Evolutionary conservation across 208 protist species (phyloP), one percentile per base, ranked within the genome.

Genomic region (Leishmania martiniquensis): DNA sequence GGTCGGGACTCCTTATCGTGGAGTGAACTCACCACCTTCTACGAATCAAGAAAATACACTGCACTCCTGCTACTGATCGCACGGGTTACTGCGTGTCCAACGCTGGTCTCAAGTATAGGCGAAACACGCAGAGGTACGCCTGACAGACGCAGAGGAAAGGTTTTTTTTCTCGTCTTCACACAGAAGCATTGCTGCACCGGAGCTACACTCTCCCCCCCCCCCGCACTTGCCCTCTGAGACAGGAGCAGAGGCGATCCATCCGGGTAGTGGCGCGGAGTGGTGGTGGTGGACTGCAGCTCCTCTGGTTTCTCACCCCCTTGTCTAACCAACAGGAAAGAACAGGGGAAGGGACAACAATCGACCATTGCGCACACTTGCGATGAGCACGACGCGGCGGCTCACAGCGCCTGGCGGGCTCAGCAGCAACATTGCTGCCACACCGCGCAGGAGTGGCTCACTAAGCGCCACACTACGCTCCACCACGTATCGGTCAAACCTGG

Each of bases 381-480:
- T 77, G 78, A 76, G 52, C 54, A 39, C 78, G 1, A 29, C 42
- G 0, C 78, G 52, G 20, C 63, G 44, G 6, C 20, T 45, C 17
- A 29, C 63, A 20, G 63, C n/a, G 17, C 52, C 70, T 9, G 47
- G 37, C 39, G 45, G 55, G 32, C 72, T 80, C 39, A 49, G 65
- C 78, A 66, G 63, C 63, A 77, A 60, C n/a, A 51, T 32, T 20
- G 47, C 34, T 10, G 0, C 73, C 5, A 71, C 54, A 0, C 29
- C 47, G 6, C 78, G 55, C 63, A 78, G 63, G 47, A 77, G 80
- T 29, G 22, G 72, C 7, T 72, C 72, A 3, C 72, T 55, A 54
- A 76, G 55, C 17, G 65, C 74, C 6, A 73, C 81, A 1, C 66
- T 74, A 69, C n/a, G 62, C 39, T 70, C 74, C 15, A 32, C 75